Conservation (phyloP, 2,329 filamentous ascomycete genomes). For the Sporothrix brunneoviolacea region DNA sequence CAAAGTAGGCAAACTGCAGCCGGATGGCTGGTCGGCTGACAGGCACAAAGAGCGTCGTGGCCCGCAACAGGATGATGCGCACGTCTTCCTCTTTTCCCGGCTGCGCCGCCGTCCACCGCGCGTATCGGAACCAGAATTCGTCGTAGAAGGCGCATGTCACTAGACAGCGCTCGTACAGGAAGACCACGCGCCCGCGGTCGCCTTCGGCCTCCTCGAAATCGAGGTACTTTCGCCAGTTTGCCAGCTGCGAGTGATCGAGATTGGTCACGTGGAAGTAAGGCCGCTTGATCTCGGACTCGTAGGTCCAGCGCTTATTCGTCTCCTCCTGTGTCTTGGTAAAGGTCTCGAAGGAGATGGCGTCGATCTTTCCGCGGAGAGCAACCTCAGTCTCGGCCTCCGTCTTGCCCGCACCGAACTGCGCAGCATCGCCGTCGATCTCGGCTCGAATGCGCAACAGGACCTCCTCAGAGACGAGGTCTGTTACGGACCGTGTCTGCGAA, state of each 20-base stretch:
- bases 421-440: conserved; percentile 63
- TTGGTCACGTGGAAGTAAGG: conserved; percentile 97
- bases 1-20: conserved; percentile 89
- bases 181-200: conserved; percentile 65
- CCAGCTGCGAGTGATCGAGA: conserved; percentile 74
- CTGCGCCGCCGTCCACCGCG: conserved; percentile 84
- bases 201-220: conserved; percentile 90
- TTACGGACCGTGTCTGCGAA: conserved; percentile 63
- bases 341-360: conserved; percentile 71
- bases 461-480: conserved; percentile 65
- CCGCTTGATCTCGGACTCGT: conserved; percentile 88
- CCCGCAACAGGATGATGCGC: conserved; percentile 84
- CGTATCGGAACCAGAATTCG: conserved; percentile 97
- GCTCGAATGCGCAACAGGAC: conserved; percentile 60
- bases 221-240: conserved; percentile 92
- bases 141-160: conserved; percentile 93
- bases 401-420: conserved; percentile 42
- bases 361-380: conserved; percentile 72
- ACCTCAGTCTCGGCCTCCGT: conserved; percentile 75
- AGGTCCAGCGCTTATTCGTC: conserved; percentile 89
- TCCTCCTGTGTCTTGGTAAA: conserved; percentile 80
- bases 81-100: conserved; percentile 79
- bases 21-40: conserved; percentile 78
- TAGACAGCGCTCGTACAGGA: conserved; percentile 88
- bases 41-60: conserved; percentile 77